Evolutionary conservation across 192 early-diverging fungal species (phyloP).

Genomic region (Coemansia sp.): DNA sequence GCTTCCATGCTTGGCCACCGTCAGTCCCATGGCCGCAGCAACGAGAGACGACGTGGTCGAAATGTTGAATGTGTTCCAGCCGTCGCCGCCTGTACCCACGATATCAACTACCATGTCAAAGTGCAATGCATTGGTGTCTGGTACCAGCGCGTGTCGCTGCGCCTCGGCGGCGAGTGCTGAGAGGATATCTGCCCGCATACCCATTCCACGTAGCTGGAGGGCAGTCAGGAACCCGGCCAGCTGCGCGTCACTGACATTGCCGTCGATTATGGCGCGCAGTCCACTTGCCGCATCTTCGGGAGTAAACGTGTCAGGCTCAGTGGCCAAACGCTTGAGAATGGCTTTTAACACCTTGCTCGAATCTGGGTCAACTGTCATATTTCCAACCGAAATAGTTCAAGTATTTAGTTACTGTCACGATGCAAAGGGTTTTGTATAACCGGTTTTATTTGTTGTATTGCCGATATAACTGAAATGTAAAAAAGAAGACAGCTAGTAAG

Average conservation of each 20-base stretch:
- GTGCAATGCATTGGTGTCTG: conserved; percentile 53
- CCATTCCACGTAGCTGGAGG: conserved; percentile 68
- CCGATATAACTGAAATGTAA: background rate
- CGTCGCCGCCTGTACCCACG: conserved; percentile 97
- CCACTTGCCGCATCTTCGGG: conserved; percentile 58
- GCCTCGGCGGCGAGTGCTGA: conserved; percentile 76
- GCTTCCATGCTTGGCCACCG: conserved; percentile 96
- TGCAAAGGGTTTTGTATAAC: background rate
- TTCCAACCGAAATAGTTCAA: background rate
- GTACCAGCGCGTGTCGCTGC: conserved; percentile 63
- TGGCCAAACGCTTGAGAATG: conserved; percentile 67
- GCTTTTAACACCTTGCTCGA: background rate
- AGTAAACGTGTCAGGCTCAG: conserved; percentile 61
- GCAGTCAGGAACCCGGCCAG: conserved; percentile 86
- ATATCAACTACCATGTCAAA: conserved; percentile 71
- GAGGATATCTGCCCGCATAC: conserved; percentile 71
- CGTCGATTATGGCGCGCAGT: conserved; percentile 73
- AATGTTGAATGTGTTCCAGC: conserved; percentile 96
- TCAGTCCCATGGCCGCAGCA: conserved; percentile 85
- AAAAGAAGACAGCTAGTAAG: too few relatives aligned
- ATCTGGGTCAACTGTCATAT: background rate
- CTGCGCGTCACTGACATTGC: conserved; percentile 77
- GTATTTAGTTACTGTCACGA: background rate
- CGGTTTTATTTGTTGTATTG: background rate
- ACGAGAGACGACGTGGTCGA: conserved; percentile 90